Evolutionary conservation across 1,139 yeast species (phyloP), one percentile per base, ranked within the genome.

Genomic region (Yamadazyma conglobata): DNA sequence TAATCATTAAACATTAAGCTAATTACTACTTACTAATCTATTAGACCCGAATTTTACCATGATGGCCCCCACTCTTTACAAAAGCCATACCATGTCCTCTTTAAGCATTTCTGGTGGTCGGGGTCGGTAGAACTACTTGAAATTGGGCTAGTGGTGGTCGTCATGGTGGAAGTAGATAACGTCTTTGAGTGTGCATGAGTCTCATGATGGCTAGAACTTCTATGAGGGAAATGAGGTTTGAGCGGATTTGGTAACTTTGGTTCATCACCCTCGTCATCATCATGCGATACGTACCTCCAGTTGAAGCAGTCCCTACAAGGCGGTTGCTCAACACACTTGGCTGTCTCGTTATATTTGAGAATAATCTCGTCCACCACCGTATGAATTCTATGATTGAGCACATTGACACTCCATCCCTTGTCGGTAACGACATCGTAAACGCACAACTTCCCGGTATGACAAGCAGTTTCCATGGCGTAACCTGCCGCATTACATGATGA

Each of bases 391-490:
- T 91, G 99, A 54, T 91, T 87, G 42, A 86, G 65, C 54, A 93
- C 60, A 44, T 83, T 87, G 10, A 89, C 93, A 45, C 78, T 80
- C 97, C 97, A 91, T 3, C 97, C 97, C 41, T 72, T 63, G 47
- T 91, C 97, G 4, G 74, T 71, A 10, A 89, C 96, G 13, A 84
- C 91, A 50, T 91, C 98, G 58, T 91, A 93, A 13, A 82, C 72
- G 54, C 98, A 91, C 34, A 78, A 79, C 50, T 74, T 73, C 0
- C 98, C 99, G 0, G 96, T 77, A 54, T 91, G 99, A 52, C 99
- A 91, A 23, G 82, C 81, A 0, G 96, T 83, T 54, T 91, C 98
- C 96, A 91, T 82, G 8, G 98, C 98, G 56, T 88, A 91, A 0
- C 98, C 98, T 0, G 86, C 96, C 10, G 86, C 72, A 46, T 91